Evolutionary conservation across 495 filamentous ascomycete species (phyloP).

Genomic region (Paragyromitra xinjiangensis): DNA sequence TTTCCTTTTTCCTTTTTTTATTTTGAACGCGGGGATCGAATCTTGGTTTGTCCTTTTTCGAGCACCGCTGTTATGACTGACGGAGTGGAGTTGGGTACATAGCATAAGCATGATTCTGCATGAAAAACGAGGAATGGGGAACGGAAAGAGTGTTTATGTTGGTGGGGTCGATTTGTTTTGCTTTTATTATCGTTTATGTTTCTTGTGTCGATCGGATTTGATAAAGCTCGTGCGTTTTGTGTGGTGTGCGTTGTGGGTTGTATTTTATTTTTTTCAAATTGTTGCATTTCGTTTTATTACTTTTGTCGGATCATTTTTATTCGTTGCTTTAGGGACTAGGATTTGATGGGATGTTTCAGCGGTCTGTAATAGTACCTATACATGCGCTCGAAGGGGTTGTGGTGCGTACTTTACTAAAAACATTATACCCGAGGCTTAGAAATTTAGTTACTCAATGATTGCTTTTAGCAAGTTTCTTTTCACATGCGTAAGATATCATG

Average conservation of each 20-base stretch:
- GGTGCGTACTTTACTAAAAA: background rate
- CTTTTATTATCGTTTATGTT: conserved; percentile 7
- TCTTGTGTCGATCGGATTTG: conserved; percentile 13
- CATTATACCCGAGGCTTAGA: too few species aligned
- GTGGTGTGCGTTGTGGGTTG: background rate
- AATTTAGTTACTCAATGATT: too few species aligned
- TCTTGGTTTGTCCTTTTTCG: conserved; percentile 20
- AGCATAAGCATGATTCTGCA: conserved; percentile 22
- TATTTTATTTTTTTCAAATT: background rate
- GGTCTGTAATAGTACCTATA: conserved; percentile 8
- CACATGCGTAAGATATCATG: too few species aligned
- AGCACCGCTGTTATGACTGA: background rate
- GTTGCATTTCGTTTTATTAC: conserved; percentile 2
- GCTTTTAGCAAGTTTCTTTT: too few species aligned
- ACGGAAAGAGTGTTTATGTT: conserved; percentile 10
- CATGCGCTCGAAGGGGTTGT: background rate
- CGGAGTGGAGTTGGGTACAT: conserved; percentile 1
- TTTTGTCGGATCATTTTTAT: background rate
- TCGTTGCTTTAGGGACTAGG: background rate
- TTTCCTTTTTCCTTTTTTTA: background rate
- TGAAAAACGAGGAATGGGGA: background rate
- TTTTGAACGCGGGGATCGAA: background rate
- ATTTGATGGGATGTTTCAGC: background rate
- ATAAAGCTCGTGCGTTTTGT: background rate
- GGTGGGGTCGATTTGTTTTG: conserved; percentile 18